Evolutionary conservation across 345 rosid genomes (phyloP).

Genomic region (Brassica nigra): DNA sequence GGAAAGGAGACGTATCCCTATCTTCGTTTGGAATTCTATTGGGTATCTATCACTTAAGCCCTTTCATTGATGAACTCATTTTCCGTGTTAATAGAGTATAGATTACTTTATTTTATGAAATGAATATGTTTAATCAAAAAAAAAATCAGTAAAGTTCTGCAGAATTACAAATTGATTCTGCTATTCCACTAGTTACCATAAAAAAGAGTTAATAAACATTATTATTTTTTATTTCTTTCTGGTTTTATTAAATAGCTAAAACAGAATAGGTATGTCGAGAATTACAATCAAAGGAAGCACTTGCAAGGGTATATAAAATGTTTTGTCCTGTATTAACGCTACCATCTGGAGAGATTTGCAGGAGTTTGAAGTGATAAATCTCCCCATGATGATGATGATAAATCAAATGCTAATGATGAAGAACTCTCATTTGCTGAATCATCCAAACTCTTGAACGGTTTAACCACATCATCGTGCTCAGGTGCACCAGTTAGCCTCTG

Average conservation of each 20-base stretch:
- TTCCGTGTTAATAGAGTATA: too few relatives aligned
- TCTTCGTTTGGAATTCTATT: too few relatives aligned
- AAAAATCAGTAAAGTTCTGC: neutral
- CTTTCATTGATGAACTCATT: too few relatives aligned
- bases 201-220: neutral
- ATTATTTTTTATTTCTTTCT: neutral
- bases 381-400: constrained; percentile 28
- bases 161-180: neutral
- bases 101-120: too few relatives aligned
- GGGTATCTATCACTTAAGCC: too few relatives aligned
- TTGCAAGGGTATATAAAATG: constrained; percentile 1
- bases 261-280: neutral
- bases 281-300: neutral
- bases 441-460: constrained; percentile 11
- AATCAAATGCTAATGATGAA: constrained; percentile 20
- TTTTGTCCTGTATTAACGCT: neutral
- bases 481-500: constrained; percentile 78
- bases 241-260: constrained; percentile 5
- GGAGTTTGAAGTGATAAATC: constrained; percentile 29
- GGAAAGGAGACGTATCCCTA: too few relatives aligned
- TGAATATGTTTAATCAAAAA: too few relatives aligned
- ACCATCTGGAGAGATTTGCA: constrained; percentile 25
- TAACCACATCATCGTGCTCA: constrained; percentile 20
- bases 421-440: constrained; percentile 15
- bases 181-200: neutral